Percentiles rank a stretch among this genome's conserved stretches.
Conservation (phyloP, 1,139 yeast genomes). For the Candida sp. region DNA sequence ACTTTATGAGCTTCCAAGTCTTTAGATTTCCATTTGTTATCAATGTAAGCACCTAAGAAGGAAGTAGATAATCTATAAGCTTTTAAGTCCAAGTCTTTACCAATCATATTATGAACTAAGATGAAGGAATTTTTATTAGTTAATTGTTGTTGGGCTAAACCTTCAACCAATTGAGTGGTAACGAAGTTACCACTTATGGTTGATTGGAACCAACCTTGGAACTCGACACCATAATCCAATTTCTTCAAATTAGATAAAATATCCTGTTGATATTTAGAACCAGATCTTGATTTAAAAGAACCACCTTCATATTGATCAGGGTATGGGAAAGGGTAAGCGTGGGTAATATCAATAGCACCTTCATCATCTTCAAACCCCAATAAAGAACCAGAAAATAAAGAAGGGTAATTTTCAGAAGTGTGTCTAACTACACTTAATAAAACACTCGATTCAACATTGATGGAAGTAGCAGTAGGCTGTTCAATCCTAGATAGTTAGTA, state of each 20-base stretch:
- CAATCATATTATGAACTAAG: slow-evolving; percentile 73
- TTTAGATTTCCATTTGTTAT: slow-evolving; percentile 64
- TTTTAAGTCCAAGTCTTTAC: slow-evolving; percentile 60
- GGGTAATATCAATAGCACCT: slow-evolving; percentile 51
- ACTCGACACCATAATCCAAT: slow-evolving; percentile 67
- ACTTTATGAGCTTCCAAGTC: slow-evolving; percentile 59
- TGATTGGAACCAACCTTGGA: slow-evolving; percentile 83
- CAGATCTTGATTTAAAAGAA: slow-evolving; percentile 55
- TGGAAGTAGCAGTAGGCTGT: slow-evolving; percentile 42
- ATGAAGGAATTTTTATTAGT: slow-evolving; percentile 64
- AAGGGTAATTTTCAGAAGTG: slow-evolving; percentile 66
- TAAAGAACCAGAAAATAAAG: slow-evolving; percentile 70
- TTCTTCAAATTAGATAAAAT: slow-evolving; percentile 59
- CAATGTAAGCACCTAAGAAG: slow-evolving; percentile 56
- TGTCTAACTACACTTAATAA: slow-evolving; percentile 72
- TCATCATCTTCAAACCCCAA: slow-evolving; percentile 70
- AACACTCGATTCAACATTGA: slow-evolving; percentile 55
- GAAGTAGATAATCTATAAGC: slow-evolving; percentile 68
- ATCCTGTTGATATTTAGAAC: slow-evolving; percentile 69
- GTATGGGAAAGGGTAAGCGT: slow-evolving; percentile 62
- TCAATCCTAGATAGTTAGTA: slow-evolving; percentile 6
- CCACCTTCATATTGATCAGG: slow-evolving; percentile 55
- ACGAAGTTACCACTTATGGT: slow-evolving; percentile 68
- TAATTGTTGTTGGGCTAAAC: slow-evolving; percentile 64
- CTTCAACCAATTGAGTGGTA: slow-evolving; percentile 63